Base-by-base conservation (phyloP, 2,329 filamentous ascomycete species). In the Emergomyces pasteurianus region DNA sequence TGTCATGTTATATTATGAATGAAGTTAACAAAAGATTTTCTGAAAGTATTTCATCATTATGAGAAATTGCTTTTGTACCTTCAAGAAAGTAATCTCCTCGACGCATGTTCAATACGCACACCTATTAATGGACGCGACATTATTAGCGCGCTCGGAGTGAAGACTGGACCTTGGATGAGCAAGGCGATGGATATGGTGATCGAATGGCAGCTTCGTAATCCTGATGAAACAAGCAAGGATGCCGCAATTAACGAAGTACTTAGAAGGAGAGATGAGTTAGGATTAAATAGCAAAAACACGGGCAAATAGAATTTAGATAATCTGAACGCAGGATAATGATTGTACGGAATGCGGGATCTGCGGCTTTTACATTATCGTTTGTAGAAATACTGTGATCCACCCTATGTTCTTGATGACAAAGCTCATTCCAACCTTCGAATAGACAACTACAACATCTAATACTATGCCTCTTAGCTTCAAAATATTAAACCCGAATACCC, bases 121-220 rank as follows among this genome's bases (percentile, higher is more conserved):
- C 75, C 90, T 28, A 78, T 95, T 40, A 89, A 95, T 69, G 92
- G 94, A 18, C 87, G 83, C 46, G 78, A 86, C 58, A 81, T 97
- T 23, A 83, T 85, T 21, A 81, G 85, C 63, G 84, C 83, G 3
- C 78, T 97, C 3, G 77, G 75, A 21, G 83, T 81, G 0, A 76
- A 81, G n/a, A 85, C 84, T 64, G 86, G 89, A 0, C 85, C 80
- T n/a, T 97, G 92, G 92, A 88, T 95, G 81, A 84, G 84, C 59
- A 80, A 81, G 53, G 91, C 91, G 3, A 76, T 96, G 54, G 87
- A 95, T 38, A 78, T 91, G 3, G 88, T 90, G 63, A 83, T 95
- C 73, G 85, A 86, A 63, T 97, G 92, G 91, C 94, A 97, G 74
- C 81, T 97, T 58, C 82, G 89, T 43, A 85, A 97, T 69, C 90